Evolutionary conservation across 176 grass and related monocot species (phyloP).

Genomic region (Miscanthus lutarioriparius): DNA sequence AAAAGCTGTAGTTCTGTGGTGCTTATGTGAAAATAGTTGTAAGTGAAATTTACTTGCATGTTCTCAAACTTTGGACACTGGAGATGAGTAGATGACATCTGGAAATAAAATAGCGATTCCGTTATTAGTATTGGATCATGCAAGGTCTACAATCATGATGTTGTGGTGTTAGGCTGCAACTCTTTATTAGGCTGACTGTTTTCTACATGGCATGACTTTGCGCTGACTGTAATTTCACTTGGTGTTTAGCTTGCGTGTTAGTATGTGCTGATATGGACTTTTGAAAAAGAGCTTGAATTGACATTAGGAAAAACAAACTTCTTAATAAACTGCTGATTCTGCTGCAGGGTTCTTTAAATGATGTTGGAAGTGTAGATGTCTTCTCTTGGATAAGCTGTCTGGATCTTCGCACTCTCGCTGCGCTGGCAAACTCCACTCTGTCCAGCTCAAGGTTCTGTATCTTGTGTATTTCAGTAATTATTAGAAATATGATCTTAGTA

Average conservation of each 20-base stretch:
- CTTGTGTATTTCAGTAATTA: slow-evolving; percentile 16
- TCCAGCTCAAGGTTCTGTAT: slow-evolving; percentile 73
- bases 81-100: background rate
- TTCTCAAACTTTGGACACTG: background rate
- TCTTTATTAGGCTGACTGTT: background rate
- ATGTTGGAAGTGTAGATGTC: slow-evolving; percentile 50
- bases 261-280: background rate
- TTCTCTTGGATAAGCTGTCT: slow-evolving; percentile 76
- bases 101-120: background rate
- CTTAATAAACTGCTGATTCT: background rate
- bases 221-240: background rate
- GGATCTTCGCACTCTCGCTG: slow-evolving; percentile 66
- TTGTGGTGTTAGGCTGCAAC: background rate
- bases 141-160: background rate
- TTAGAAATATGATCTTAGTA: background rate
- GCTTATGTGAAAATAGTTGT: background rate
- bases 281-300: background rate
- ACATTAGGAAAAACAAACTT: background rate
- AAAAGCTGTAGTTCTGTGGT: background rate
- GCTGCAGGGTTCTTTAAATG: slow-evolving; percentile 4
- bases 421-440: slow-evolving; percentile 77
- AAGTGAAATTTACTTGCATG: background rate
- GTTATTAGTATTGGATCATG: background rate
- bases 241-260: background rate
- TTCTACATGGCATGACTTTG: background rate